phyloP scores from a whole-genome alignment of 2,329 filamentous ascomycete species.

The Fusarium hostae region DNA sequence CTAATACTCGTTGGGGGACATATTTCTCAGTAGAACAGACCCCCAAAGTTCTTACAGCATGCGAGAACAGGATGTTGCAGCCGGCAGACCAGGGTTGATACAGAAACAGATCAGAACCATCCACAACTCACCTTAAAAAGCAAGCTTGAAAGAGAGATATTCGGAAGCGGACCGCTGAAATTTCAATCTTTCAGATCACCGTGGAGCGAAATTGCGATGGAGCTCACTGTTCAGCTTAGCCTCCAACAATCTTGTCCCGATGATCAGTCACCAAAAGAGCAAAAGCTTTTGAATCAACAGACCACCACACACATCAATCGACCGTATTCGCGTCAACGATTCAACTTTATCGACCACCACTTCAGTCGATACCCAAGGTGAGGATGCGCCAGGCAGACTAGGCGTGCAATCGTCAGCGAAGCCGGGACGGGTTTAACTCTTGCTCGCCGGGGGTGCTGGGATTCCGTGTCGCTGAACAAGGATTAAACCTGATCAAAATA shows the following conservation, averaged over 20 bases:
- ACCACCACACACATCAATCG: slow-evolving; percentile 22
- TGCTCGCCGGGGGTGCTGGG: slow-evolving; percentile 26
- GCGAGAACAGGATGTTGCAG: neutral
- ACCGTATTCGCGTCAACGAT: slow-evolving; percentile 31
- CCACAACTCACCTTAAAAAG: slow-evolving; percentile 30
- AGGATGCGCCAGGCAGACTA: slow-evolving; percentile 21
- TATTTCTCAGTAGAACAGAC: slow-evolving; percentile 10
- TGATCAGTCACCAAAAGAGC: slow-evolving; percentile 17
- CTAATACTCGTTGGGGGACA: slow-evolving; percentile 11
- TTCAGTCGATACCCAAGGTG: slow-evolving; percentile 27
- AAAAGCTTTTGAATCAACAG: neutral
- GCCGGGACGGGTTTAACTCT: slow-evolving; percentile 28
- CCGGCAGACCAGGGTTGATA: neutral
- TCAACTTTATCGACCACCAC: slow-evolving; percentile 42
- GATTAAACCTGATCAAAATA: slow-evolving; percentile 32
- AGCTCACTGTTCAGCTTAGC: slow-evolving; percentile 24
- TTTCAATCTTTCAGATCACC: slow-evolving; percentile 32
- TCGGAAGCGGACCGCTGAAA: slow-evolving; percentile 16
- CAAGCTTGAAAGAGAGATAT: slow-evolving; percentile 16
- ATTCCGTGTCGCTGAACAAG: slow-evolving; percentile 37
- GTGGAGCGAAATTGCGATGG: slow-evolving; percentile 40
- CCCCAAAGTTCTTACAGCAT: neutral
- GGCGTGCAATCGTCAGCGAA: slow-evolving; percentile 33
- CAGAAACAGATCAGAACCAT: slow-evolving; percentile 8
- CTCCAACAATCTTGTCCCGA: slow-evolving; percentile 23